Conservation (phyloP, 2,329 filamentous ascomycete species). For the Trichoderma hamatum region DNA sequence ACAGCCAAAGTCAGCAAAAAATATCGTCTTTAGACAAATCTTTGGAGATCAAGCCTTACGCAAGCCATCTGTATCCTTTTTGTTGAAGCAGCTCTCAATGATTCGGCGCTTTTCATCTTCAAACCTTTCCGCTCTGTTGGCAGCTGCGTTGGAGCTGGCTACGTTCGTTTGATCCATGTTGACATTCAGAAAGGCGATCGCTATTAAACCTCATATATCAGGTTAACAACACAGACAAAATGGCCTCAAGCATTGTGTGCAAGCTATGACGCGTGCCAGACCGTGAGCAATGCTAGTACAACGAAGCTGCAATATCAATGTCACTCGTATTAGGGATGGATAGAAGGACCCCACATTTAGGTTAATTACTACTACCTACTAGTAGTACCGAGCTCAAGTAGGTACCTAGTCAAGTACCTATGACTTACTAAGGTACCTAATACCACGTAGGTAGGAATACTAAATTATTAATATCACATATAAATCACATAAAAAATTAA, state of each 20-base stretch:
- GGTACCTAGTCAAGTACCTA: not conserved
- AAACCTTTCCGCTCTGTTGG: conserved; percentile 73
- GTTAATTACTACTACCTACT: not conserved
- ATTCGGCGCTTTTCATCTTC: conserved; percentile 97
- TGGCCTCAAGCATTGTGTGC: conserved; percentile 29
- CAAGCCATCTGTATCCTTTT: conserved; percentile 83
- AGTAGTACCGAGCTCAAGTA: not conserved
- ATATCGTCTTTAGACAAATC: not conserved
- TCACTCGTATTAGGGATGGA: not conserved
- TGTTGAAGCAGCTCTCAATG: conserved; percentile 90
- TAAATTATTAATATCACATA: too few relatives aligned
- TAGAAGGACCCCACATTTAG: not conserved
- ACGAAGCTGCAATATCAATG: conserved; percentile 18
- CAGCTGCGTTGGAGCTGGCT: conserved; percentile 41
- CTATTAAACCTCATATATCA: not conserved
- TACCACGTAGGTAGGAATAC: too few relatives aligned
- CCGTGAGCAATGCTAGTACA: not conserved
- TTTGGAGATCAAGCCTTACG: conserved; percentile 58
- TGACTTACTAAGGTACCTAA: not conserved
- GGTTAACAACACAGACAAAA: conserved; percentile 1
- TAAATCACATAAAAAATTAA: too few relatives aligned
- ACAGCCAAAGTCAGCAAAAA: conserved; percentile 28
- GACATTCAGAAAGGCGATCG: not conserved
- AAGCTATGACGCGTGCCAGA: conserved; percentile 11
- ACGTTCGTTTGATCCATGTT: conserved; percentile 48